Base-by-base conservation (phyloP, 306 rosid genomes). In the Sphenostylis stenocarpa region DNA sequence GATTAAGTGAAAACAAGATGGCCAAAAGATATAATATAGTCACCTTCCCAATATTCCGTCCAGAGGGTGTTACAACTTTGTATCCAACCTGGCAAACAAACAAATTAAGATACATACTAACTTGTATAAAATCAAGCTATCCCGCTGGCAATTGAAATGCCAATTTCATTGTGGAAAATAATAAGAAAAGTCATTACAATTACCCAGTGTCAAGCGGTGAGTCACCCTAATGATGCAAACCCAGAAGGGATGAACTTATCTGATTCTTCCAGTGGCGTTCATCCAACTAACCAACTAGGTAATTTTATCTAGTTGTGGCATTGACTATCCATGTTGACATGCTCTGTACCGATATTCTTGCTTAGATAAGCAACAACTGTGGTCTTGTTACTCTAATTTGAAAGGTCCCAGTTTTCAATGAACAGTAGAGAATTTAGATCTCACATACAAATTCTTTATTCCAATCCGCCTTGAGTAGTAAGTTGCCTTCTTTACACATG, bases 11-110 rank as follows among this genome's bases (percentile, higher is more conserved):
- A 28, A 45, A 15, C 11, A 47, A 20, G 36, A 45, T 17, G 49
- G 38, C 15, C 53, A 75, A 48, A 5, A 68, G 68, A 84, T 28
- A 51, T 9, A 62, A 51, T 9, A 62, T 43, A 61, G 51, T 72
- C 75, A 95, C 98, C 93, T 90, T 92, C 69, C 98, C 97, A 1
- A 95, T 92, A 64, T 80, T 85, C 72, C 91, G 92, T 47, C 80
- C 89, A 82, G 93, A 87, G 9, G 96, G 97, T 1, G 97, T 95
- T 24, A 95, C 87, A 69, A 95, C 97, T 84, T 64, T 87, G 87
- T 89, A 92, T 78, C 98, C 98, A 80, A 94, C 97, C 97, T 94
- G 88, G 85, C 82, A 91, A 81, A 84, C 64, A 49, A 44, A 76
- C 33, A 63, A 58, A 84, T 69, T 84, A 76, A 81, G 53, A 81